Evolutionary conservation across 768 basidiomycete species (phyloP).

Genomic region (Trametes villosa): DNA sequence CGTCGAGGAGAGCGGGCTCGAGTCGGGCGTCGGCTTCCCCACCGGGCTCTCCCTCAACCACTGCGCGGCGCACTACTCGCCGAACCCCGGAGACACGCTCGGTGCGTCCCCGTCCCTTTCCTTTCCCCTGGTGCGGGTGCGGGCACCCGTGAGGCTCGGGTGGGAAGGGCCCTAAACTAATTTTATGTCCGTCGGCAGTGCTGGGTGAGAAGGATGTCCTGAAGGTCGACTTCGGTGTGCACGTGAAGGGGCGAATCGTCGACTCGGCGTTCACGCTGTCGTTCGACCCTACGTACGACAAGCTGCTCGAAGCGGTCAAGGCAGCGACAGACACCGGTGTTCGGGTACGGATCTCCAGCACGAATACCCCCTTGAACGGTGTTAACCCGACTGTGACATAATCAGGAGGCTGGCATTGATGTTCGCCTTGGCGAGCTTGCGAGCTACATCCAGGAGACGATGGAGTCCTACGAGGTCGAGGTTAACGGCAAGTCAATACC

Average conservation of each 20-base stretch:
- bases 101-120: slow-evolving; percentile 50
- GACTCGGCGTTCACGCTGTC: slow-evolving; percentile 96
- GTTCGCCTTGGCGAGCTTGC: slow-evolving; percentile 92
- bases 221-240: slow-evolving; percentile 97
- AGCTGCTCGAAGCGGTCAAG: slow-evolving; percentile 86
- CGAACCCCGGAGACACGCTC: slow-evolving; percentile 88
- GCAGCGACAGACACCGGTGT: slow-evolving; percentile 95
- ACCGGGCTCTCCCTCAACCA: slow-evolving; percentile 94
- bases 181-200: slow-evolving; percentile 50
- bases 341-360: slow-evolving; percentile 52
- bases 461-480: slow-evolving; percentile 98
- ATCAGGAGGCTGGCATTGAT: slow-evolving; percentile 94
- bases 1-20: slow-evolving; percentile 88
- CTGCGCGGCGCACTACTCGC: slow-evolving; percentile 95
- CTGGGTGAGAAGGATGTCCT: slow-evolving; percentile 84
- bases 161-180: neutral
- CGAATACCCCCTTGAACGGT: neutral
- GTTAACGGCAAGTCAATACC: slow-evolving; percentile 82
- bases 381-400: neutral
- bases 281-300: slow-evolving; percentile 90
- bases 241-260: slow-evolving; percentile 92
- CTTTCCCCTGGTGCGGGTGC: slow-evolving; percentile 9
- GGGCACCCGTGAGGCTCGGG: slow-evolving; percentile 15
- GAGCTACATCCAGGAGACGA: slow-evolving; percentile 93
- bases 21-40: slow-evolving; percentile 92